These are phyloP conservation scores for Dianthus caryophyllus DNA, from an alignment of 148 eudicot species.

Conservation along the genomic window DNA sequence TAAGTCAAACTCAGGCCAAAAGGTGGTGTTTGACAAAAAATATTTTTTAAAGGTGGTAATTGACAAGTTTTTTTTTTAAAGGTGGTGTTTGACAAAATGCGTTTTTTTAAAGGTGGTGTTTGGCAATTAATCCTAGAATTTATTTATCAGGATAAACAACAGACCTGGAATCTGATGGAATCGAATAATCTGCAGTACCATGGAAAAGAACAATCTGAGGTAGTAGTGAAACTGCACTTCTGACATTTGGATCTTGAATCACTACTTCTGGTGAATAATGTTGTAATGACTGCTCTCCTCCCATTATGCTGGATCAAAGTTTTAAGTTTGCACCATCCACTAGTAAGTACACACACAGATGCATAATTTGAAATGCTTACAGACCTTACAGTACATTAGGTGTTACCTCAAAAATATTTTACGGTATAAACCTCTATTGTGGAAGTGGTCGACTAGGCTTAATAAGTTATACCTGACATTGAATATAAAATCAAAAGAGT, in stretches of 20 bases:
- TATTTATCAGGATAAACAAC: background rate
- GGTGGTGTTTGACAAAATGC: no score
- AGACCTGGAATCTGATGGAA: constrained; percentile 84
- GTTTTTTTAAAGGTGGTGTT: no score
- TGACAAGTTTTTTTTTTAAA: no score
- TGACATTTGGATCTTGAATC: constrained; percentile 64
- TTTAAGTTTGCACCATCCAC: constrained; percentile 18
- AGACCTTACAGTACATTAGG: constrained; percentile 9
- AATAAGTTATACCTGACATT: constrained; percentile 74
- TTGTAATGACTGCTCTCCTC: constrained; percentile 68
- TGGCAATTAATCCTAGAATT: no score
- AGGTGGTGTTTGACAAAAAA: no score
- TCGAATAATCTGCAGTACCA: constrained; percentile 92
- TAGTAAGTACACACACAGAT: constrained; percentile 4
- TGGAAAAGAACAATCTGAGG: constrained; percentile 80
- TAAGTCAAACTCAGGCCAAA: no score
- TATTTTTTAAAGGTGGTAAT: no score
- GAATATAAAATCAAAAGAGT: constrained; percentile 17
- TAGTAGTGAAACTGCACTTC: constrained; percentile 57
- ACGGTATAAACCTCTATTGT: constrained; percentile 77
- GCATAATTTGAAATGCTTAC: background rate
- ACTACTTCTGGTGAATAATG: constrained; percentile 77
- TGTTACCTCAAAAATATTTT: constrained; percentile 66
- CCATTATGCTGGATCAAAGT: constrained; percentile 68
- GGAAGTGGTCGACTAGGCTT: constrained; percentile 77